Conservation (phyloP, 768 basidiomycete genomes). For the Rhodotorula sphaerocarpa region DNA sequence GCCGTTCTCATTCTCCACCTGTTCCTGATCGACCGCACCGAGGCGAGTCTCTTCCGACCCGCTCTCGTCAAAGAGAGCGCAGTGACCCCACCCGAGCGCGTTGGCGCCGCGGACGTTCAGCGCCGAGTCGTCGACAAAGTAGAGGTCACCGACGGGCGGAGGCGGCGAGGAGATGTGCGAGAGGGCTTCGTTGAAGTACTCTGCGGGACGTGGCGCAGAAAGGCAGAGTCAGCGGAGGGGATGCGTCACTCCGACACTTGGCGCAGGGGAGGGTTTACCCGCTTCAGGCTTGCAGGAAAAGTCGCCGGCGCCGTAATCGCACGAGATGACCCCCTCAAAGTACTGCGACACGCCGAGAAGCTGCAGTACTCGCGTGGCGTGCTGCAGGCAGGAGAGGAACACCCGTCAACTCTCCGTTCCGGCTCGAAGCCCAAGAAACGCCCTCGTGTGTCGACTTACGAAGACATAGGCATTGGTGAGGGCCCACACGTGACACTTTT, state of each 20-base stretch:
- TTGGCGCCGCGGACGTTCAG: constrained; percentile 33
- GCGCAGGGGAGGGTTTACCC: constrained; percentile 6
- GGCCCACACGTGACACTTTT: constrained; percentile 32
- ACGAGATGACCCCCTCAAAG: constrained; percentile 39
- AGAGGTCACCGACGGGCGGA: constrained; percentile 13
- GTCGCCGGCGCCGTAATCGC: constrained; percentile 34
- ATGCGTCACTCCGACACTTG: too few species aligned
- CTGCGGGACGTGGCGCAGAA: neutral
- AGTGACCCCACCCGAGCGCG: constrained; percentile 31
- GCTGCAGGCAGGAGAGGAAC: constrained; percentile 2
- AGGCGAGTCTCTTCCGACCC: constrained; percentile 15
- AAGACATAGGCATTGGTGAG: constrained; percentile 35
- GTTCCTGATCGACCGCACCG: constrained; percentile 9
- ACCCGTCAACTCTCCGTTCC: neutral
- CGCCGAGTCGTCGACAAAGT: constrained; percentile 38
- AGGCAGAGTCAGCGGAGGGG: neutral
- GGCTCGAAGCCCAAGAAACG: neutral
- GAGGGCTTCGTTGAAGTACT: constrained; percentile 29
- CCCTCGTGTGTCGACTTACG: constrained; percentile 1
- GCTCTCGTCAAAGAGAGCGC: constrained; percentile 32
- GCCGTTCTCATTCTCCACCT: neutral
- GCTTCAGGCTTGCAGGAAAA: constrained; percentile 36
- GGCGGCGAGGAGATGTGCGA: constrained; percentile 10
- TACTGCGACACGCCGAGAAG: constrained; percentile 29
- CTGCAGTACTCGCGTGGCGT: constrained; percentile 29